These are phyloP conservation scores for Calonectria montana DNA, from an alignment of 2,329 filamentous ascomycete species.

Conservation along the genomic window DNA sequence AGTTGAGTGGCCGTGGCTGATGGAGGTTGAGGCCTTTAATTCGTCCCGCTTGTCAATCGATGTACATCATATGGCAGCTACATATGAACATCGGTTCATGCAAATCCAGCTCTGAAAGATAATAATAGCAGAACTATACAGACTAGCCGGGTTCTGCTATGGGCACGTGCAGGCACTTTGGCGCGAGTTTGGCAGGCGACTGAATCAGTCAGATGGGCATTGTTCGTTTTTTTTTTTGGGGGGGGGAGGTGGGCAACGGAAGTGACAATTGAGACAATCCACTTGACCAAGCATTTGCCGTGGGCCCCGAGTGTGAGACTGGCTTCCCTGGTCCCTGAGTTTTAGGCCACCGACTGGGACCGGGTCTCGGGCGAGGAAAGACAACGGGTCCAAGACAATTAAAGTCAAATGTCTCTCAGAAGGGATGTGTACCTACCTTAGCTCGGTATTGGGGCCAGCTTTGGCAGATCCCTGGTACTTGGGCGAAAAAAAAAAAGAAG, in stretches of 20 bases:
- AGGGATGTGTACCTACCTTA: conserved; percentile 18
- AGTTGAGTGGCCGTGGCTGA: not conserved
- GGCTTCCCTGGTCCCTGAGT: conserved; percentile 6
- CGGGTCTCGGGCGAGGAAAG: conserved; percentile 10
- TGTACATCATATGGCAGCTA: not conserved
- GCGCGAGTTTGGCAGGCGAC: not conserved
- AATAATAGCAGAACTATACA: not conserved
- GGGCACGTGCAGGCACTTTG: not conserved
- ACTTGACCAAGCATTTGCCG: not conserved
- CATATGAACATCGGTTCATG: not conserved
- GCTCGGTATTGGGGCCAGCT: conserved; percentile 2
- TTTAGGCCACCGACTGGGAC: not conserved
- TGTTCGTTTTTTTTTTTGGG: not conserved
- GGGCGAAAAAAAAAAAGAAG: not conserved
- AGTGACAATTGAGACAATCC: not conserved
- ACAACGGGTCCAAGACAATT: not conserved
- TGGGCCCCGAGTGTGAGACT: not conserved
- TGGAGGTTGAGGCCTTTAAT: not conserved
- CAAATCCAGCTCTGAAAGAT: not conserved
- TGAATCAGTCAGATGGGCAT: not conserved
- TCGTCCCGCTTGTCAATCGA: not conserved
- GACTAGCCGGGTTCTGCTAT: not conserved
- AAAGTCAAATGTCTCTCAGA: conserved; percentile 2
- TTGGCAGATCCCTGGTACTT: not conserved
- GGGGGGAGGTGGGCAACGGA: not conserved